Percentiles rank a stretch among this genome's conserved stretches.
Conservation (phyloP, 768 basidiomycete genomes). For the Phlebiopsis flavidoalba region DNA sequence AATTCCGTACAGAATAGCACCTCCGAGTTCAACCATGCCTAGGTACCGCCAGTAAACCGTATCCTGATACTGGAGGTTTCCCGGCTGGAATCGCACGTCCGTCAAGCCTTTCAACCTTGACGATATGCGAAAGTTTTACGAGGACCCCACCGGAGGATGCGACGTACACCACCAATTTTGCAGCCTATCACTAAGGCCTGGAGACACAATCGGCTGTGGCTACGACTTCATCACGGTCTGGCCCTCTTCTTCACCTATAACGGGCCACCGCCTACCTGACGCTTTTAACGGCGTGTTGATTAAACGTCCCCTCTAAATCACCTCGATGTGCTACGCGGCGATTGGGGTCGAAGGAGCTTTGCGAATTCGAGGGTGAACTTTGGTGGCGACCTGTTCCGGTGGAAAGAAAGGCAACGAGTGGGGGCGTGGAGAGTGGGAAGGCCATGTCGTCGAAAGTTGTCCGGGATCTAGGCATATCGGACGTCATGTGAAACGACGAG, state of each 20-base stretch:
- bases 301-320: conserved; percentile 43
- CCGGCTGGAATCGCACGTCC: conserved; percentile 68
- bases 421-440: conserved; percentile 62
- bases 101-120: conserved; percentile 63
- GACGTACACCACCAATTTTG: conserved; percentile 40
- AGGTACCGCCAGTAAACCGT: conserved; percentile 65
- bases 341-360: conserved; percentile 52
- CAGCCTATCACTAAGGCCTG: conserved; percentile 32
- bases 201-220: conserved; percentile 59
- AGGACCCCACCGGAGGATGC: conserved; percentile 59
- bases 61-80: conserved; percentile 60
- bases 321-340: conserved; percentile 60
- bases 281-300: conserved; percentile 60
- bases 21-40: neutral
- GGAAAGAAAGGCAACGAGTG: conserved; percentile 63
- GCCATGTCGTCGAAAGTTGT: conserved; percentile 50
- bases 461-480: conserved; percentile 27
- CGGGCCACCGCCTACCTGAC: conserved; percentile 44
- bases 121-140: conserved; percentile 70
- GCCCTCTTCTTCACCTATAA: conserved; percentile 65
- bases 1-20: neutral
- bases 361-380: conserved; percentile 62
- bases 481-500: conserved; percentile 37
- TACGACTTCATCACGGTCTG: conserved; percentile 49
- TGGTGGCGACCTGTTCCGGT: conserved; percentile 52